These are phyloP conservation scores for Phalaenopsis equestris DNA, from an alignment of 106 monocot species.

Conservation along the genomic window DNA sequence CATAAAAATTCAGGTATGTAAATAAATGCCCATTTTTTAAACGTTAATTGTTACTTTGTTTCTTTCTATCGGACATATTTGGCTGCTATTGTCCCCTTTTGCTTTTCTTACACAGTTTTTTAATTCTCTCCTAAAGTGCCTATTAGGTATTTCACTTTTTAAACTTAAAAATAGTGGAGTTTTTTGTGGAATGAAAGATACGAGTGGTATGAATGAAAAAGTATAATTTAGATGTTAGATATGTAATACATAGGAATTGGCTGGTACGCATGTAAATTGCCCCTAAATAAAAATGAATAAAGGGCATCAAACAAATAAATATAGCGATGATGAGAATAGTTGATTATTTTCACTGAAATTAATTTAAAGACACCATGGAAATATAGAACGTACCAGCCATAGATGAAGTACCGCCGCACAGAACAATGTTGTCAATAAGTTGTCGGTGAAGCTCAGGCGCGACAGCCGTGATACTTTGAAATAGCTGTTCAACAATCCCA, in stretches of 20 bases:
- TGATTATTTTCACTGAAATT: not conserved
- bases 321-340: not conserved
- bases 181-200: no score
- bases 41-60: not conserved
- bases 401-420: slow-evolving; percentile 87
- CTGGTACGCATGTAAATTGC: no score
- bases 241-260: no score
- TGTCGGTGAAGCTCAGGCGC: slow-evolving; percentile 91
- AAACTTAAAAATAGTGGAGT: no score
- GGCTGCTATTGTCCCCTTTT: not conserved
- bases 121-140: no score
- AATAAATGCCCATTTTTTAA: no score
- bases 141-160: no score
- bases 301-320: not conserved
- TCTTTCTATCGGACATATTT: not conserved
- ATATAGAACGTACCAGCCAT: slow-evolving; percentile 50
- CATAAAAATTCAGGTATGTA: no score
- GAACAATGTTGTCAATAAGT: slow-evolving; percentile 83
- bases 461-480: slow-evolving; percentile 75
- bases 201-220: no score
- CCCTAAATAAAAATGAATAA: not conserved
- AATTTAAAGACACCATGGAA: not conserved
- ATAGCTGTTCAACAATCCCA: slow-evolving; percentile 92
- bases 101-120: not conserved
- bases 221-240: no score